These are phyloP conservation scores for Colletotrichum nymphaeae DNA, from an alignment of 2,329 filamentous ascomycete genomes.

Conservation along the genomic window DNA sequence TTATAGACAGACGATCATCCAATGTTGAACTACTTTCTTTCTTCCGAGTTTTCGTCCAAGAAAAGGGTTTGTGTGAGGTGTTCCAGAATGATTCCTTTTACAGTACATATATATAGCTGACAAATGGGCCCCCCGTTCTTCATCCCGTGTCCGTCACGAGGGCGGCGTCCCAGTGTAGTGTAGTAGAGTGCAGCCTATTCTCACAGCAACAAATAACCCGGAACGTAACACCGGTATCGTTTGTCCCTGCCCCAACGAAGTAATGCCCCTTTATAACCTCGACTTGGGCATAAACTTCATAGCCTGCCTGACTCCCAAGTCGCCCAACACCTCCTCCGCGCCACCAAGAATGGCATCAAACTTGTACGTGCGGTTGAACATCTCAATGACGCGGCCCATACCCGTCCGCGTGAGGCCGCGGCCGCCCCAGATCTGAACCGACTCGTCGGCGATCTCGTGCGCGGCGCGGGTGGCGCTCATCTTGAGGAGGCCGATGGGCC, in stretches of 20 bases:
- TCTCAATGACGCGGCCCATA: slow-evolving; percentile 86
- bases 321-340: slow-evolving; percentile 84
- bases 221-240: no score
- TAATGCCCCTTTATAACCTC: slow-evolving; percentile 68
- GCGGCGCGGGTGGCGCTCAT: slow-evolving; percentile 80
- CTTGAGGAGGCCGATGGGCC: slow-evolving; percentile 86
- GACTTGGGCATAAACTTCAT: slow-evolving; percentile 88
- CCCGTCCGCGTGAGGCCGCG: slow-evolving; percentile 82
- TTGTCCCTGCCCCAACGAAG: no score
- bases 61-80: background rate
- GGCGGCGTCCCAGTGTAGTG: background rate
- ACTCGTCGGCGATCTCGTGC: slow-evolving; percentile 86
- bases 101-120: background rate
- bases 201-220: no score
- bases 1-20: background rate
- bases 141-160: background rate
- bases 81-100: background rate
- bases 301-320: slow-evolving; percentile 85
- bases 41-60: background rate
- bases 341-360: slow-evolving; percentile 84
- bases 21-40: background rate
- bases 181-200: background rate
- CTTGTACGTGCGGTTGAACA: slow-evolving; percentile 87
- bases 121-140: background rate
- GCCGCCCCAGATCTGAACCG: slow-evolving; percentile 88